phyloP scores from a whole-genome alignment of 2,329 filamentous ascomycete genomes.

The Aspergillus versicolor region DNA sequence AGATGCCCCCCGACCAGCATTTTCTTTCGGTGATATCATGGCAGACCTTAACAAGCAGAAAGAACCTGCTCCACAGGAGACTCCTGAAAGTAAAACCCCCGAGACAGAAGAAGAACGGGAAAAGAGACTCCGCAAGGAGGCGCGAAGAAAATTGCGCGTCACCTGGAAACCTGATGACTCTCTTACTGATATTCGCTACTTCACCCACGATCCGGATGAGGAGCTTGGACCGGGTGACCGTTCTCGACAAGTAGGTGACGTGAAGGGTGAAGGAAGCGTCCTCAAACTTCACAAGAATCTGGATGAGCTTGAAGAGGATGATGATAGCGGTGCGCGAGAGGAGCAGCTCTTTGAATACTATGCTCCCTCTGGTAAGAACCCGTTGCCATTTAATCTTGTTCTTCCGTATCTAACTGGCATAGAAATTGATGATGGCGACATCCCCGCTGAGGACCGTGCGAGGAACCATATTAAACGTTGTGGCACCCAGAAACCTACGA shows the following conservation, averaged over 20 bases:
- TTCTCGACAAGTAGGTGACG: conserved; percentile 59
- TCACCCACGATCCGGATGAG: conserved; percentile 64
- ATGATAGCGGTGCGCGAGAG: conserved; percentile 51
- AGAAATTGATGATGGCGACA: conserved; percentile 41
- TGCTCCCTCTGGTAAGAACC: conserved; percentile 32
- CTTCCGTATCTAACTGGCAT: conserved; percentile 13
- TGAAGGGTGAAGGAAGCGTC: conserved; percentile 56
- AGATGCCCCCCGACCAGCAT: conserved; percentile 41
- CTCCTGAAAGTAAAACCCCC: conserved; percentile 52
- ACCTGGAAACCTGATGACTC: conserved; percentile 59
- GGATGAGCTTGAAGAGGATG: conserved; percentile 60
- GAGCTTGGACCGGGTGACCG: conserved; percentile 60
- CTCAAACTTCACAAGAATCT: conserved; percentile 54
- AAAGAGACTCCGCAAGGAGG: conserved; percentile 61
- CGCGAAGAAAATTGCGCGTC: conserved; percentile 60
- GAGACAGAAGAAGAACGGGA: conserved; percentile 61
- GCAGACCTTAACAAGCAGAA: conserved; percentile 58
- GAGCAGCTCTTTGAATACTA: conserved; percentile 38
- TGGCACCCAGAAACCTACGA: conserved; percentile 39
- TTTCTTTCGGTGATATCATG: conserved; percentile 51
- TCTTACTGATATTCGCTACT: conserved; percentile 58
- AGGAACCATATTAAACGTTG: conserved; percentile 45
- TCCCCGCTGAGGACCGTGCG: conserved; percentile 33
- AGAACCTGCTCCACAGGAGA: conserved; percentile 51
- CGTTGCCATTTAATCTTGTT: neutral